Evolutionary conservation across 2,329 filamentous ascomycete species (phyloP), one percentile per base, ranked within the genome.

Genomic region (Chaetothyriales sp.): DNA sequence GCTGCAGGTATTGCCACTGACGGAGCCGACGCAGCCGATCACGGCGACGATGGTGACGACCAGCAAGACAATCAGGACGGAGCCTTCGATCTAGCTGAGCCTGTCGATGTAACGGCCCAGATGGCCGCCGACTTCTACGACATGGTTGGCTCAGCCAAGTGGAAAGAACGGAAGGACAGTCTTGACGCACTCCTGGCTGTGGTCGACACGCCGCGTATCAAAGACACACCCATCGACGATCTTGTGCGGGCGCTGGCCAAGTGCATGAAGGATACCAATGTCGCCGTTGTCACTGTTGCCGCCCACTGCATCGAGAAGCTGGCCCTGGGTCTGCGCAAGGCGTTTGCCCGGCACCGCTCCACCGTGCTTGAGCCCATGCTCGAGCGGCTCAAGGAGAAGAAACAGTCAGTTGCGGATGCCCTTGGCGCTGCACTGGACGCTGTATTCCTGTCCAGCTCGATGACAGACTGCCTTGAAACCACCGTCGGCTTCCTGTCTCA

Each of bases 231-330:
- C 50, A 96, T 88, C 63, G 79, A 83, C 64, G 90, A 96, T 61
- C 76, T 96, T 58, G 80, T 86, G 51, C 78, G 86, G 54, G 83
- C 80, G 3, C 75, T 96, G 50, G 90, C 92, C 44, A 98, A 96
- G 68, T 87, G 80, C 60, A 98, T 98, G 92, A 98, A 98, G 68
- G 93, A 98, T 60, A 92, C 93, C 60, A 98, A 98, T 63, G 84
- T 98, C 59, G 84, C 86, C 4, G 92, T 96, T 47, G 92, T 95
- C 18, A 92, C 84, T 1, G 83, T 92, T 57, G 90, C 93, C 5
- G 92, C 90, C 2, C 89, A 93, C 61, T 95, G 90, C 67, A 84
- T 95, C 32, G 89, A 96, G 62, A 77, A 84, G 25, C 72, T 98
- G 22, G 90, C 89, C 45, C 92, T 86, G 61, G 92, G 92, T 47